A percentile compares a stretch with the other conserved stretches of the same genome.
Evolutionary conservation across 305 asterid genomes (phyloP).

Genomic region (Vinca major): DNA sequence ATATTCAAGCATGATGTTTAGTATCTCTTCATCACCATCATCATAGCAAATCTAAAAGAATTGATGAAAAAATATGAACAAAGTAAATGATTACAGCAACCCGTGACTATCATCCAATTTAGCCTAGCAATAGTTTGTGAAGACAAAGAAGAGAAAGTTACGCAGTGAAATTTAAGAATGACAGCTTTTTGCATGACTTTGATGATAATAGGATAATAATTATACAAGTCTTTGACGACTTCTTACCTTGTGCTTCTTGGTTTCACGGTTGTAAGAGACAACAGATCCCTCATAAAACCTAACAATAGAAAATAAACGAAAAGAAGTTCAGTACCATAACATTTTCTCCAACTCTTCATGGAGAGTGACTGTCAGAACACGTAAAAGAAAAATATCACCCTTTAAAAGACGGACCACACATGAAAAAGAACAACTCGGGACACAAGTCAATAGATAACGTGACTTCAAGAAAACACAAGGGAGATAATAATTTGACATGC

Average conservation of each 20-base stretch:
- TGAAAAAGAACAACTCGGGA: neutral
- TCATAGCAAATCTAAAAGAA: neutral
- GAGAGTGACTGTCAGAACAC: neutral
- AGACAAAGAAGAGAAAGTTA: neutral
- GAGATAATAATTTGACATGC: neutral
- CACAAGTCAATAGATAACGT: neutral
- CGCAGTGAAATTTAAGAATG: no score
- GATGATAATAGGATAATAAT: no score
- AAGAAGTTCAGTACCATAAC: neutral
- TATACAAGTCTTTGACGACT: neutral
- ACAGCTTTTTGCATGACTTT: no score
- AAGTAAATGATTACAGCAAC: neutral
- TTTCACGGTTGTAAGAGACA: neutral
- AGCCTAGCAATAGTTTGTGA: neutral
- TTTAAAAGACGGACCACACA: neutral
- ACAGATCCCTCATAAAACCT: constrained; percentile 1
- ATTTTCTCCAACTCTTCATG: neutral
- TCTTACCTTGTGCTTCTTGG: neutral
- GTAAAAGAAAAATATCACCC: neutral
- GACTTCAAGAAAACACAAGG: neutral
- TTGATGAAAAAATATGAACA: neutral
- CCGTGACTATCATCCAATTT: neutral
- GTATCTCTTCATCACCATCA: constrained; percentile 5
- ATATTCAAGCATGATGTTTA: neutral
- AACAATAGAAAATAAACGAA: neutral